Evolutionary conservation across 2,329 filamentous ascomycete genomes (phyloP), one percentile per base, ranked within the genome.

Genomic region (Verticillium albo-atrum): DNA sequence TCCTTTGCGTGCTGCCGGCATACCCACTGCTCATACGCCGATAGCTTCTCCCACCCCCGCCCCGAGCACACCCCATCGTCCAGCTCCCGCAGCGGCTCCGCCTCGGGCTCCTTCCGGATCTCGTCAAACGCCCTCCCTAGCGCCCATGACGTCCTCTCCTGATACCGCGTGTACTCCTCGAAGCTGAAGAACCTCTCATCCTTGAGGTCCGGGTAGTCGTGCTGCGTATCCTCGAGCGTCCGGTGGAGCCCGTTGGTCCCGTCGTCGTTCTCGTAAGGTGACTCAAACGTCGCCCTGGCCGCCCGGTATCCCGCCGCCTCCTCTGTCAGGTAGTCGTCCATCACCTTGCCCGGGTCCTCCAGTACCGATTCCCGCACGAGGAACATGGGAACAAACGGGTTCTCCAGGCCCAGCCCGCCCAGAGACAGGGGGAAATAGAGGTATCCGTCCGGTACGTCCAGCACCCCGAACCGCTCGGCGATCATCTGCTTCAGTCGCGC

Each of bases 401-500:
- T 77, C 27, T 72, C 68, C 10, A 79, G 65, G 25, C 74, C 75
- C 1, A 78, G 67, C 1, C 76, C 76, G 27, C 76, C 76, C 5
- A 75, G 64, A 14, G 68, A 64, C n/a, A 72, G 67, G 3, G 75
- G 74, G 64, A 75, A 74, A 60, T 75, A 75, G 20, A 78, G 64
- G 64, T 74, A 78, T 4, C 74, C 75, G 53, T 77, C 71, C 12
- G 74, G 72, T n/a, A 79, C 66, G 37, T 65, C 65, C 2, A 58
- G 37, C 5, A 72, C 71, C 2, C 71, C 70, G 64, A 87, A 88
- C 1, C 79, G 77, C 6, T 79, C 67, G 20, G 74, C 66, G 30
- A 87, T 80, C 12, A 76, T 74, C 3, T 72, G 68, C 58, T 82
- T 80, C 25, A 68, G 12, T 84, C 75, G 64, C 79, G 75, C 52